Evolutionary conservation across 192 early-diverging fungal genomes (phyloP).

Genomic region (Entomortierella parvispora): DNA sequence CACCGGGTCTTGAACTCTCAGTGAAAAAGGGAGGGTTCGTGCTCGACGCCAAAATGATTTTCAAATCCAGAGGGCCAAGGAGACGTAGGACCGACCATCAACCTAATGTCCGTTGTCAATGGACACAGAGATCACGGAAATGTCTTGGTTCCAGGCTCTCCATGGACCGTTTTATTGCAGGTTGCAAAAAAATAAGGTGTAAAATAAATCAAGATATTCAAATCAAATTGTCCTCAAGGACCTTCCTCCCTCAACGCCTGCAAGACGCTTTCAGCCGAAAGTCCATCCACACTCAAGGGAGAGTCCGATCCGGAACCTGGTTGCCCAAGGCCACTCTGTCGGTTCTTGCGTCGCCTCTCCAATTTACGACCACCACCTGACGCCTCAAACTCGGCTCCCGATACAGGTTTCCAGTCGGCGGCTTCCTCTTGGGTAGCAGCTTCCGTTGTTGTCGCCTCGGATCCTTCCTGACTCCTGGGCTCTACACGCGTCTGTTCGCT

Average conservation of each 20-base stretch:
- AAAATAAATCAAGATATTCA: too few species aligned
- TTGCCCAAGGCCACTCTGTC: constrained; percentile 14
- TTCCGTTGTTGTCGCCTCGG: background rate
- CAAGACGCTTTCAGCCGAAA: constrained; percentile 47
- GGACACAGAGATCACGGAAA: too few species aligned
- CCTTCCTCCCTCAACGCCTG: constrained; percentile 44
- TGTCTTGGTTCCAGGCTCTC: too few species aligned
- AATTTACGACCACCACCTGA: constrained; percentile 32
- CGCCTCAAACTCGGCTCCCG: constrained; percentile 30
- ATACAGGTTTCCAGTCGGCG: constrained; percentile 37
- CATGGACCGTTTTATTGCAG: too few species aligned
- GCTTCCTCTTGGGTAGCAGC: background rate
- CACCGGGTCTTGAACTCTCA: too few species aligned
- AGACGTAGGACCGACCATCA: too few species aligned
- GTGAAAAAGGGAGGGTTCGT: too few species aligned
- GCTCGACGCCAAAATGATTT: too few species aligned
- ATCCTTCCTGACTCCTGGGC: background rate
- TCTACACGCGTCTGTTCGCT: background rate
- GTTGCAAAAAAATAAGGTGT: too few species aligned
- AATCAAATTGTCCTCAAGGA: background rate
- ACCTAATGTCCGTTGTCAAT: too few species aligned
- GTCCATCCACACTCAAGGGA: constrained; percentile 11
- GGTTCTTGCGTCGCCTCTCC: constrained; percentile 45
- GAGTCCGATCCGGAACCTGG: background rate
- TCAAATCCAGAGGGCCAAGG: too few species aligned